A percentile compares a stretch with the other conserved stretches of the same genome.
Conservation (phyloP, 1,284 basidiomycete species). For the Cryptococcus sp. region DNA sequence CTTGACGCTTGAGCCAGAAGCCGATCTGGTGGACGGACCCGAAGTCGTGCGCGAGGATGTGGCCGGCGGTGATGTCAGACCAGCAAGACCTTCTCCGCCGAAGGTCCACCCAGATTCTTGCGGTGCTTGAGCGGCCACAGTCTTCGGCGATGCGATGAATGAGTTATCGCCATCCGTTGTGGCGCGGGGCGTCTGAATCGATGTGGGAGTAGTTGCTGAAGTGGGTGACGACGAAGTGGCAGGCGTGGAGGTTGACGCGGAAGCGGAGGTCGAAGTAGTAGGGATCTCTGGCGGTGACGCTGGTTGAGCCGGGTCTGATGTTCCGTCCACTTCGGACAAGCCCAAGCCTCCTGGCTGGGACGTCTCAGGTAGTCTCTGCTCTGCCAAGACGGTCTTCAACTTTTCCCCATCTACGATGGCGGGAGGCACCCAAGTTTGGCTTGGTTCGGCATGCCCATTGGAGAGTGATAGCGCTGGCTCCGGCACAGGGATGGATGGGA, state of each 20-base stretch:
- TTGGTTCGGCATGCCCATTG: constrained; percentile 11
- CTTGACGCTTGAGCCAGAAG: constrained; percentile 4
- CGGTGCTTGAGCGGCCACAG: neutral
- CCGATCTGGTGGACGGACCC: neutral
- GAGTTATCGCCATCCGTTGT: constrained; percentile 4
- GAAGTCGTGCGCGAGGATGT: neutral
- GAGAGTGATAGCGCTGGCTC: neutral
- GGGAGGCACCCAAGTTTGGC: constrained; percentile 1
- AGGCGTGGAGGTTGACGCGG: constrained; percentile 17
- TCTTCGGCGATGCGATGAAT: constrained; percentile 8
- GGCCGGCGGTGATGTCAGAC: constrained; percentile 10
- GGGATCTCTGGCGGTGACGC: constrained; percentile 3
- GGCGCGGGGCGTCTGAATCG: constrained; percentile 20
- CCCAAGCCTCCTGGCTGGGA: constrained; percentile 1
- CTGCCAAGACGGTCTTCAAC: constrained; percentile 19
- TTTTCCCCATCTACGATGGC: constrained; percentile 29
- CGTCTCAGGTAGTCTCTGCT: neutral
- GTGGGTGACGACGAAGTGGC: constrained; percentile 8
- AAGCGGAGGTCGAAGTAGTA: constrained; percentile 14
- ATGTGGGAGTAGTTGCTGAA: constrained; percentile 13
- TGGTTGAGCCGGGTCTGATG: neutral
- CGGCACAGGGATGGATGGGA: constrained; percentile 2
- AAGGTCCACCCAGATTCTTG: constrained; percentile 8
- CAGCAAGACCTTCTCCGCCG: constrained; percentile 11
- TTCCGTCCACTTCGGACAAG: neutral